Base-by-base conservation (phyloP, 768 basidiomycete genomes). In the Leucocoprinus leucothites region DNA sequence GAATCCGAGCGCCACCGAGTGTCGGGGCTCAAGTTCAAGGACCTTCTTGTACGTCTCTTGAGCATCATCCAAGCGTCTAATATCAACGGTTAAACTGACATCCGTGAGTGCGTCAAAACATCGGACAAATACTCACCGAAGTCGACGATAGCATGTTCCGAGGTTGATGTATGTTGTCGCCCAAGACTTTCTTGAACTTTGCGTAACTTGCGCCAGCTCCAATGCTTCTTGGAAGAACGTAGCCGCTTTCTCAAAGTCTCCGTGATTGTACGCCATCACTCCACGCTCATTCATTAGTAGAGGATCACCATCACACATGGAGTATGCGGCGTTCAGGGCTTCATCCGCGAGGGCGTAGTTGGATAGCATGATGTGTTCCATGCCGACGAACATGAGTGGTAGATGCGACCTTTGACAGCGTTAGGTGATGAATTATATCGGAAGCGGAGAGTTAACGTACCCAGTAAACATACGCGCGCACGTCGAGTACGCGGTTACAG, bases 401-500 rank as follows among this genome's bases (percentile, higher is more conserved):
- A 99, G 73, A 71, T 99, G 96, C 2, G 94, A 94, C n/a, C 95
- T 96, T 36, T 43, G 18, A 3, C 19, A 36, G 44, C 19, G 44
- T 56, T 43, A 40, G 34, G 3, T n/a, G 38, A 31, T 34, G 38
- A 18, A 26, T 26, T 3, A 11, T 3, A 7, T 4, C n/a, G 8
- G 13, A 18, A 8, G 7, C 9, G 26, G 21, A 41, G 9, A 26
- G 40, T 44, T 19, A 49, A 62, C 81, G 49, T 65, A 94, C 91
- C 96, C 97, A 57, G 89, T 90, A 67, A 98, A 98, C 77, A 98
- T 87, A 34, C 96, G 77, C 3, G 94, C 91, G 56, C 93, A 94
- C 0, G 97, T 98, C 21, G 96, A 98, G 69, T 99, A 99, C 1
- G 97, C 96, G 0, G 94, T 98, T 43, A 98, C 92, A 2, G 97